Base-by-base conservation (phyloP, 2,329 filamentous ascomycete species). In the Chrysosporium keratinophilum region DNA sequence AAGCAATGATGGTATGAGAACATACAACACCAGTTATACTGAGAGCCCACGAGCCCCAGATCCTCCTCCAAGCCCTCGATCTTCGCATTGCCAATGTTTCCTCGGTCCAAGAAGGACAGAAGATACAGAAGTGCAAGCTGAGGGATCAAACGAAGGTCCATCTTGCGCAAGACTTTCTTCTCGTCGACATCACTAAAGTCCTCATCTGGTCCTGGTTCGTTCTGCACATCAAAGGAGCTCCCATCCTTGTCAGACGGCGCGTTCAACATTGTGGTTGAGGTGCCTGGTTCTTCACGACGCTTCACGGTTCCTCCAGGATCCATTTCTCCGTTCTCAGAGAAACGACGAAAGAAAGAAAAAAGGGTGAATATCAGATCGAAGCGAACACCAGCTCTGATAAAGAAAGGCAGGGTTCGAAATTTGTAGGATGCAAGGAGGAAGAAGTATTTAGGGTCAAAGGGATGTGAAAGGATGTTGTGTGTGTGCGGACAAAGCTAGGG, bases 91-190 rank as follows among this genome's bases (percentile, higher is more conserved):
- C 62, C 63, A 55, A 65, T 62, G 45, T 65, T 65, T 14, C 58
- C 60, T 39, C 62, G 59, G 56, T 64, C 62, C 12, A 64, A 54
- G 50, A 63, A 71, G 4, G 63, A 65, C 1, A 72, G 58, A 1
- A 72, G 60, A 48, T 72, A 72, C 1, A 72, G 62, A 0, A 71
- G 43, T 0, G 69, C 66, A 2, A 72, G 62, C 62, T 69, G 67
- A 15, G 69, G 69, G 31, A 72, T 68, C 11, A 71, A 52, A 2
- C 65, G 65, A 31, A 67, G 48, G 50, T 72, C 69, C 67, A 71
- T 70, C 55, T 70, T 72, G 59, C 69, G 64, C 45, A 73, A 60
- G 14, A 71, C 66, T 43, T 65, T 66, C 57, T 69, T 70, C 53
- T 69, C 68, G 52, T 70, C 66, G 5, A 71, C 62, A 56, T 70